phyloP scores from a whole-genome alignment of 192 early-diverging fungal genomes.

The Linnemannia schmuckeri region DNA sequence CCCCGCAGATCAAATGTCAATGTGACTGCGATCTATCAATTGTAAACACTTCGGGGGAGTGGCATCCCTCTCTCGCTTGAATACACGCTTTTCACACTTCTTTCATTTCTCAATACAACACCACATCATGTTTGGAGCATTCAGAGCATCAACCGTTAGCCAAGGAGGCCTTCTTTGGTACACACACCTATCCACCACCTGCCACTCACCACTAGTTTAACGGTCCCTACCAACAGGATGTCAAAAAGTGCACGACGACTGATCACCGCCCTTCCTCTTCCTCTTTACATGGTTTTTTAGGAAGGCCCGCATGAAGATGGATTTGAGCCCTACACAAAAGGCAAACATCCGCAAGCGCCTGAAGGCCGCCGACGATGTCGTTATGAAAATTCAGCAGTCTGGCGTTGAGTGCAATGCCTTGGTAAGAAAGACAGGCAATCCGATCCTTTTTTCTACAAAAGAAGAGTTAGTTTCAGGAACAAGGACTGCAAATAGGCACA shows the following conservation, averaged over 20 bases:
- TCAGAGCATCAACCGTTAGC: slow-evolving; percentile 64
- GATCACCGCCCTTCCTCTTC: neutral
- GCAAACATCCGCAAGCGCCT: slow-evolving; percentile 90
- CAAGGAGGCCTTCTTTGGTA: slow-evolving; percentile 72
- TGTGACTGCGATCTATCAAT: no score
- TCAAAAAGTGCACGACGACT: neutral
- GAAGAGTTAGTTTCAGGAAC: neutral
- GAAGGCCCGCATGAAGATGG: slow-evolving; percentile 59
- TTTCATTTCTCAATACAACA: neutral
- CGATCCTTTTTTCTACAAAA: neutral
- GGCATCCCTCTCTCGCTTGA: no score
- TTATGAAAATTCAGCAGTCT: slow-evolving; percentile 74
- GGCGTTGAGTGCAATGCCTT: slow-evolving; percentile 84
- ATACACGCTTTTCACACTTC: no score
- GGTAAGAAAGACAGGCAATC: slow-evolving; percentile 26
- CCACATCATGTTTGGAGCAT: slow-evolving; percentile 69
- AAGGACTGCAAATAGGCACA: neutral
- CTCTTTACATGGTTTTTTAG: slow-evolving; percentile 31
- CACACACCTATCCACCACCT: neutral
- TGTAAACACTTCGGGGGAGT: no score
- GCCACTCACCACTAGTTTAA: neutral
- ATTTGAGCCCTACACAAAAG: slow-evolving; percentile 81
- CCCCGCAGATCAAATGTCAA: no score
- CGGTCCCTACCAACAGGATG: neutral
- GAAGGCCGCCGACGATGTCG: slow-evolving; percentile 82